Conservation (phyloP, 768 basidiomycete species). For the Lentinus tigrinus region DNA sequence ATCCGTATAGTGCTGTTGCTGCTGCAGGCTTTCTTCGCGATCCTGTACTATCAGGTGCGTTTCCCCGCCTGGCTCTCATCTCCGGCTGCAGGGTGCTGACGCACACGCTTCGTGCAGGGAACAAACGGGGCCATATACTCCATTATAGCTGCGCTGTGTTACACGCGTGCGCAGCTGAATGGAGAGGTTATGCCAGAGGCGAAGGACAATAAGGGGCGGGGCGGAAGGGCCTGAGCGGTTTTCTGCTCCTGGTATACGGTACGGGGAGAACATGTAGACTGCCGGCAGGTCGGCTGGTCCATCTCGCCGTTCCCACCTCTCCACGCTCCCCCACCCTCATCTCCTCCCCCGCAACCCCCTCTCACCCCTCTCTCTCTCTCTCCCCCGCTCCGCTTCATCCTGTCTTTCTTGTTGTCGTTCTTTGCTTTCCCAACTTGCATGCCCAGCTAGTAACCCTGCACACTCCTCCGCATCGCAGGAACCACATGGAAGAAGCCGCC, state of each 20-base stretch:
- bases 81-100: too few relatives aligned
- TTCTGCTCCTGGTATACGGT: constrained; percentile 16
- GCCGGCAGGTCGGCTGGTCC: constrained; percentile 24
- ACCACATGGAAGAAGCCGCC: neutral
- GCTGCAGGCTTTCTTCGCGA: constrained; percentile 58
- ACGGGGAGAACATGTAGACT: constrained; percentile 24
- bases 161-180: constrained; percentile 58
- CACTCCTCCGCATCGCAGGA: neutral
- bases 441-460: constrained; percentile 19
- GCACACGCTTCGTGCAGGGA: constrained; percentile 46
- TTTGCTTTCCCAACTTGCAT: constrained; percentile 17
- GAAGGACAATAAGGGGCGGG: constrained; percentile 60
- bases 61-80: neutral
- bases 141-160: constrained; percentile 66
- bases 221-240: constrained; percentile 52
- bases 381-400: neutral
- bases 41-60: constrained; percentile 77
- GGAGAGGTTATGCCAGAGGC: constrained; percentile 72
- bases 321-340: constrained; percentile 13
- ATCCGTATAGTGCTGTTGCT: constrained; percentile 62
- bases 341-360: constrained; percentile 5
- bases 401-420: constrained; percentile 20
- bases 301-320: constrained; percentile 19
- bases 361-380: neutral
- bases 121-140: constrained; percentile 84